Conservation (phyloP, 345 rosid species). For the Ailanthus altissimus region DNA sequence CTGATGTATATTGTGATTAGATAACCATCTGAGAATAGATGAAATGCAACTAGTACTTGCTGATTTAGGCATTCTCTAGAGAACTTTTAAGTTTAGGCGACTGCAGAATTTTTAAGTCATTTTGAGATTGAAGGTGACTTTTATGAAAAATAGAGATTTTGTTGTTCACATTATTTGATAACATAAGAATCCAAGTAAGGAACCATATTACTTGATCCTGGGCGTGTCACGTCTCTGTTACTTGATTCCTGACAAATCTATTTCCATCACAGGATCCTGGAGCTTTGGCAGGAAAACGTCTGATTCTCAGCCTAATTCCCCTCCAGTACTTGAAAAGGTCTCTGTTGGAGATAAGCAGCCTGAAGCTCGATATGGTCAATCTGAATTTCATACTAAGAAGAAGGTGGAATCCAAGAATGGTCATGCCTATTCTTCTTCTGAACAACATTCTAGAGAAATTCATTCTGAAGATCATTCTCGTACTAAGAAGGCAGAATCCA, state of each 20-base stretch:
- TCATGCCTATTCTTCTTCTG: constrained; percentile 45
- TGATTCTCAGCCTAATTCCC: constrained; percentile 45
- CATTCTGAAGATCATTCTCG: constrained; percentile 44
- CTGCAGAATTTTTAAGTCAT: background rate
- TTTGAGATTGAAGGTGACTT: background rate
- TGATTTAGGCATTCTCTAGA: background rate
- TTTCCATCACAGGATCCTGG: constrained; percentile 48
- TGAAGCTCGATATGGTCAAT: constrained; percentile 31
- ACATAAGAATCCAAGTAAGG: background rate
- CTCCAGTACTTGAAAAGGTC: constrained; percentile 33
- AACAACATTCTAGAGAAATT: constrained; percentile 38
- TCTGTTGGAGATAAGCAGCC: constrained; percentile 24
- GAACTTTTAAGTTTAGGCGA: background rate
- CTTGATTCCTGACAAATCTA: background rate
- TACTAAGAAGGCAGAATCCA: constrained; percentile 36
- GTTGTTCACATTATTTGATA: background rate
- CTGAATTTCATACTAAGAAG: constrained; percentile 36
- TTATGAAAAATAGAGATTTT: background rate
- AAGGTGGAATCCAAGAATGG: constrained; percentile 34
- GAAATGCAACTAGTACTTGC: background rate
- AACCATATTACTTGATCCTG: background rate
- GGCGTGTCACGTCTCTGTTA: background rate
- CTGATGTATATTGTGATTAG: background rate
- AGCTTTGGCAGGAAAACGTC: constrained; percentile 69
- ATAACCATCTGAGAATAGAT: background rate